A percentile compares a stretch with the other conserved stretches of the same genome.
Conservation (phyloP, 768 basidiomycete species). For the Mycena galericulata region DNA sequence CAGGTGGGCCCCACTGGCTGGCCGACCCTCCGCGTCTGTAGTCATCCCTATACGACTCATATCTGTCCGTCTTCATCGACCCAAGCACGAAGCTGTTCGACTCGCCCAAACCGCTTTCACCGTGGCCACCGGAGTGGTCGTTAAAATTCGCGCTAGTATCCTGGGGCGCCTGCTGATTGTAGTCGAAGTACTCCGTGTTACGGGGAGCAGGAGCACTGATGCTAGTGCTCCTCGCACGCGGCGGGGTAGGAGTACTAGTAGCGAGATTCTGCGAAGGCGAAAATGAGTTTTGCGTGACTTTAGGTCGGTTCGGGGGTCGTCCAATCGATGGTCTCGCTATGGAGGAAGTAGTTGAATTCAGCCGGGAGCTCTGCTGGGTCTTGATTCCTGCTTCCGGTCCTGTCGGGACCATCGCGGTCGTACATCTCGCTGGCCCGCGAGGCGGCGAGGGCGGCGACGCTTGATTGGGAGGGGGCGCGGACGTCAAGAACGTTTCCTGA, state of each 20-base stretch:
- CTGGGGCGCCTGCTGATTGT: constrained; percentile 16
- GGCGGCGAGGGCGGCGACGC: constrained; percentile 32
- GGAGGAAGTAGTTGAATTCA: constrained; percentile 34
- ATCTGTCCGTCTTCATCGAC: constrained; percentile 30
- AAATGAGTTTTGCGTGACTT: constrained; percentile 27
- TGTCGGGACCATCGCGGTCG: constrained; percentile 2
- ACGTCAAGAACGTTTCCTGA: constrained; percentile 30
- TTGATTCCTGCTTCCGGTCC: background rate
- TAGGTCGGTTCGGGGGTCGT: constrained; percentile 15
- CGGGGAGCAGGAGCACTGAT: constrained; percentile 27
- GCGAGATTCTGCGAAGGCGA: constrained; percentile 30
- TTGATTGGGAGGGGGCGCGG: constrained; percentile 25
- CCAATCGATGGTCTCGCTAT: constrained; percentile 30
- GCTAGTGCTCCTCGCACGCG: background rate
- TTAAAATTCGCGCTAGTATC: background rate
- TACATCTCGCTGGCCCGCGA: constrained; percentile 23
- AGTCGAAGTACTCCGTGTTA: constrained; percentile 21
- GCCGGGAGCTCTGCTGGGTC: constrained; percentile 11
- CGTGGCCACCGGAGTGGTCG: background rate
- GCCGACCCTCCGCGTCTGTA: background rate
- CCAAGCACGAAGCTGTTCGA: constrained; percentile 27
- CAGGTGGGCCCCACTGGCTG: constrained; percentile 12
- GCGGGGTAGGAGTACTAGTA: background rate
- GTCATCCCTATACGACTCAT: background rate
- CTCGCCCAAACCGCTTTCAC: background rate